Percentiles rank a stretch among this genome's conserved stretches.
Evolutionary conservation across 2,329 filamentous ascomycete species (phyloP).

Genomic region (Tolypocladium album): DNA sequence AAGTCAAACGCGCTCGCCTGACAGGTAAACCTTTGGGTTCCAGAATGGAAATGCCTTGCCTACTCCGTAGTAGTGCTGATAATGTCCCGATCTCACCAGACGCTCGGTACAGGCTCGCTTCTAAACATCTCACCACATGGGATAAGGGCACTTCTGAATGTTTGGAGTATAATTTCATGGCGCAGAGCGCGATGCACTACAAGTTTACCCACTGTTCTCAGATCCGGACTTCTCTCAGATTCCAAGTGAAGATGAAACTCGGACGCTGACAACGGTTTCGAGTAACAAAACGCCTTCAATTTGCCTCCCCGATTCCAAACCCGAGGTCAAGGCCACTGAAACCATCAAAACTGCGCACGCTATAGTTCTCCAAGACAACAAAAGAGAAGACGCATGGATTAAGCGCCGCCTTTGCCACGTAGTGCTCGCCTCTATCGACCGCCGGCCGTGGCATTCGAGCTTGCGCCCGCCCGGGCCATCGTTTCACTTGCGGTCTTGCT

Average conservation of each 20-base stretch:
- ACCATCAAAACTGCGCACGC: not conserved
- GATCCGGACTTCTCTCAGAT: not conserved
- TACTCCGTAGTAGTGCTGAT: no score
- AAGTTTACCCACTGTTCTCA: not conserved
- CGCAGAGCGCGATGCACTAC: not conserved
- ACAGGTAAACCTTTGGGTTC: no score
- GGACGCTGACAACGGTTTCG: not conserved
- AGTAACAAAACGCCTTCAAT: not conserved
- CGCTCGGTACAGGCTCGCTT: not conserved
- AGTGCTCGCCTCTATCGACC: slow-evolving; percentile 25
- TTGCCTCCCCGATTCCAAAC: not conserved
- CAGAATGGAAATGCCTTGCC: no score
- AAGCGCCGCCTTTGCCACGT: slow-evolving; percentile 19
- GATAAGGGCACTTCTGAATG: not conserved
- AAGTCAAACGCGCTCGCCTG: no score
- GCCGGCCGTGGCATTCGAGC: slow-evolving; percentile 29
- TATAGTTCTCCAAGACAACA: not conserved
- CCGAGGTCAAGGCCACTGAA: not conserved
- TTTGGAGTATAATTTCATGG: not conserved
- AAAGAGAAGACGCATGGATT: not conserved
- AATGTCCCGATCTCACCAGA: no score
- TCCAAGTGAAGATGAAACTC: not conserved
- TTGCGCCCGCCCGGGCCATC: slow-evolving; percentile 15
- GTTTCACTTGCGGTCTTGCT: slow-evolving; percentile 22
- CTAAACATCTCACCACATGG: not conserved